These are phyloP conservation scores for Sicyos baderoa DNA, from an alignment of 306 rosid genomes.

Conservation along the genomic window DNA sequence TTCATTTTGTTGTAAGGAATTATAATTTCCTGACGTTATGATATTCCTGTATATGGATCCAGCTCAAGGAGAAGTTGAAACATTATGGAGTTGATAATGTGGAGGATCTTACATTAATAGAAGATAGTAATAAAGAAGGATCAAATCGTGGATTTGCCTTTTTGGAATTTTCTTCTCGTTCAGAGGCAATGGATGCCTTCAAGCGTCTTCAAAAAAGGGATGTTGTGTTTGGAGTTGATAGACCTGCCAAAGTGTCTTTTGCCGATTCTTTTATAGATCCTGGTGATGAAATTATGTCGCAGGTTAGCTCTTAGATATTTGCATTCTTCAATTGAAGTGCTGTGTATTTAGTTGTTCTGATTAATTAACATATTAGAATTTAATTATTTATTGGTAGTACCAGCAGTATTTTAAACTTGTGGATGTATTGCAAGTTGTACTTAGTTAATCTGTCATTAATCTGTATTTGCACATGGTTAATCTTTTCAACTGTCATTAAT, in stretches of 20 bases:
- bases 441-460: too few species aligned
- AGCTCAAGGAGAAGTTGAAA: constrained; percentile 88
- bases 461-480: too few species aligned
- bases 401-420: not conserved
- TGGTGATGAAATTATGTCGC: constrained; percentile 94
- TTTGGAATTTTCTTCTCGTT: constrained; percentile 82
- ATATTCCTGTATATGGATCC: constrained; percentile 32
- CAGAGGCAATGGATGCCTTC: constrained; percentile 99
- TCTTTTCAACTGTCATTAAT: too few species aligned
- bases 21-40: constrained; percentile 30
- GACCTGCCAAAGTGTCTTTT: constrained; percentile 96
- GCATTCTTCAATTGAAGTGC: constrained; percentile 1
- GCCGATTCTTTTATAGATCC: constrained; percentile 98
- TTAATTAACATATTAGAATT: not conserved
- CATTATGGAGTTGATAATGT: constrained; percentile 87
- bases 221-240: constrained; percentile 89
- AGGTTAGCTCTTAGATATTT: constrained; percentile 52
- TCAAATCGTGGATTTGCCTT: constrained; percentile 93
- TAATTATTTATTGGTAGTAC: not conserved
- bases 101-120: constrained; percentile 85
- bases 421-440: too few species aligned
- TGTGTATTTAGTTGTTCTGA: not conserved
- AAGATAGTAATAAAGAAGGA: constrained; percentile 82
- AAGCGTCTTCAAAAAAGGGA: constrained; percentile 90
- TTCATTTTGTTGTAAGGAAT: constrained; percentile 21